Conservation (phyloP, 306 rosid species). For the Crataegus laevigata region DNA sequence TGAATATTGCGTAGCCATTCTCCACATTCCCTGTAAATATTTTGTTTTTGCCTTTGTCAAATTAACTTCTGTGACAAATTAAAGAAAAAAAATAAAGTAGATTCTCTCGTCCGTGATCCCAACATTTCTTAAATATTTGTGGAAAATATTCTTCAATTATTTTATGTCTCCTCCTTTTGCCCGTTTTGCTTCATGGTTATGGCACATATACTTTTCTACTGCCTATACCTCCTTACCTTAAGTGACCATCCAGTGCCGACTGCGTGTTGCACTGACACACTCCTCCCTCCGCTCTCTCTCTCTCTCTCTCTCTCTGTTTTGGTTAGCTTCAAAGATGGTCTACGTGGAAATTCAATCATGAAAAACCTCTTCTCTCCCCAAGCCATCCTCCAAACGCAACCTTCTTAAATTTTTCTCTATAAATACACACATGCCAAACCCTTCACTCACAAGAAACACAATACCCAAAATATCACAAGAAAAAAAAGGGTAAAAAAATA, state of each 20-base stretch:
- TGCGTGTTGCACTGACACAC: conserved; percentile 39
- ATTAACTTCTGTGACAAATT: neutral
- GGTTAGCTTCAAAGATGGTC: conserved; percentile 15
- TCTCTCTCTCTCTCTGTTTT: neutral
- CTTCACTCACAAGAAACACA: neutral
- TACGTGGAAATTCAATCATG: conserved; percentile 69
- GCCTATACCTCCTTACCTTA: neutral
- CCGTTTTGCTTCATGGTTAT: neutral
- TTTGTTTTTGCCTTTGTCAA: neutral
- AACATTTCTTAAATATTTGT: neutral
- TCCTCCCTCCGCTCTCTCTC: neutral
- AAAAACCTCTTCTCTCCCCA: neutral
- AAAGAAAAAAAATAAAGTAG: neutral
- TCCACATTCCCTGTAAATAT: neutral
- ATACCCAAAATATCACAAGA: neutral
- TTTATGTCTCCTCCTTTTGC: neutral
- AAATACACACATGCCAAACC: neutral
- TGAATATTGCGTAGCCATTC: neutral
- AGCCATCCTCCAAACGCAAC: conserved; percentile 18
- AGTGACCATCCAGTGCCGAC: conserved; percentile 18
- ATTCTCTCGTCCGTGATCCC: conserved; percentile 57
- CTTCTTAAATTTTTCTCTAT: neutral
- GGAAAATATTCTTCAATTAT: neutral
- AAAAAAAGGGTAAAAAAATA: neutral
- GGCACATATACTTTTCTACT: neutral